Evolutionary conservation across 2,329 filamentous ascomycete genomes (phyloP).

Genomic region (Colletotrichum gigasporum): DNA sequence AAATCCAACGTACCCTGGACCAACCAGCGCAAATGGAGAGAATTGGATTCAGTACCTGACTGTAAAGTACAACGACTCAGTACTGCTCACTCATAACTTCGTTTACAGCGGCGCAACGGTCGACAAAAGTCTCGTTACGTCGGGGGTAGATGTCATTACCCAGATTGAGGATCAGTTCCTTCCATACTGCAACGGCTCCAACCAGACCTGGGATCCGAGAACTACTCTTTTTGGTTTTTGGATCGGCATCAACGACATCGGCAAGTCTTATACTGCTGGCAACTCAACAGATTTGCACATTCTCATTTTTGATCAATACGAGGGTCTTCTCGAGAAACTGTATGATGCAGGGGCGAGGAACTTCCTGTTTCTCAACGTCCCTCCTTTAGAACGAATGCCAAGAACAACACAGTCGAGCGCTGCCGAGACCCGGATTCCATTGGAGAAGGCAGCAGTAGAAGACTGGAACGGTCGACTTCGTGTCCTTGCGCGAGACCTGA

Average conservation of each 20-base stretch:
- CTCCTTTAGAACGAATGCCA: conserved; percentile 49
- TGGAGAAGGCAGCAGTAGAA: background rate
- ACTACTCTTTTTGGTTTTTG: conserved; percentile 58
- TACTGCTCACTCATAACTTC: background rate
- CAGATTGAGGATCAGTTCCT: conserved; percentile 57
- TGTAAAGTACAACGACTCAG: background rate
- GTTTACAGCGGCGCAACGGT: background rate
- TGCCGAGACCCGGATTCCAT: background rate
- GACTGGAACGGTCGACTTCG: background rate
- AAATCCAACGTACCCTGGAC: conserved; percentile 56
- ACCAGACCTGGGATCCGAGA: conserved; percentile 45
- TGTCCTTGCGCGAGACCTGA: background rate
- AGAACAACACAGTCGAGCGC: conserved; percentile 3
- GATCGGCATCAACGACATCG: conserved; percentile 67
- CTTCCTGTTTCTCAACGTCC: conserved; percentile 61
- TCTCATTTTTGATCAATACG: background rate
- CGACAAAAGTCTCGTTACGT: conserved; percentile 52
- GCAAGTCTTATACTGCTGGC: conserved; percentile 42
- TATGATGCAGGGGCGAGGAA: conserved; percentile 62
- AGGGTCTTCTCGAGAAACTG: conserved; percentile 43
- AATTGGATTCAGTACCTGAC: conserved; percentile 66
- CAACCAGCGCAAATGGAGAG: conserved; percentile 56
- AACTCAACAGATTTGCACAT: background rate
- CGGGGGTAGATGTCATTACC: conserved; percentile 59
- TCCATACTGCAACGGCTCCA: background rate